A percentile compares a stretch with the other conserved stretches of the same genome.
These are phyloP conservation scores for Hanseniaspora lachancei DNA, from an alignment of 805 yeast species.

Conservation along the genomic window DNA sequence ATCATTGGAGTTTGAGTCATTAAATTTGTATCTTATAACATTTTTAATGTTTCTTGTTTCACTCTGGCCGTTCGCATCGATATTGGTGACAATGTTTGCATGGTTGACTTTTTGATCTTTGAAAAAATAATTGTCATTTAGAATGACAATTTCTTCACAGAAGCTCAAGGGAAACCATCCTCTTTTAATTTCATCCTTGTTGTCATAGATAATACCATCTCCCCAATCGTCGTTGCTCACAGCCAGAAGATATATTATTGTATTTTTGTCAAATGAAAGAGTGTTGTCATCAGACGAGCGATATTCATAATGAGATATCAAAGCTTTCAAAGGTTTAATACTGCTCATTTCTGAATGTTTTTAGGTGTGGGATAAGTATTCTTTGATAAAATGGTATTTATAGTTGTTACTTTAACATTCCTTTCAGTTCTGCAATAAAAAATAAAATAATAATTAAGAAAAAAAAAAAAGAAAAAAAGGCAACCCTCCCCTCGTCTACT, in stretches of 20 bases:
- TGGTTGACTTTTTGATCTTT: background rate
- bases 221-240: slow-evolving; percentile 44
- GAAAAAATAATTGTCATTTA: slow-evolving; percentile 4
- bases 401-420: too few species aligned
- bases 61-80: background rate
- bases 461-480: too few species aligned
- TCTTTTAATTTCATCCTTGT: slow-evolving; percentile 28
- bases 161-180: slow-evolving; percentile 80
- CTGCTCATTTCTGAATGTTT: background rate
- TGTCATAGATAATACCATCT: slow-evolving; percentile 50
- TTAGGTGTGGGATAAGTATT: background rate
- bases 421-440: too few species aligned
- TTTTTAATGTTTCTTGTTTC: background rate
- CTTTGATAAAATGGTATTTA: too few species aligned
- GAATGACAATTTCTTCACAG: slow-evolving; percentile 11
- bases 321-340: slow-evolving; percentile 17
- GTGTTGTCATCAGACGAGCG: background rate
- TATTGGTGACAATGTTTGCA: background rate
- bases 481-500: too few species aligned
- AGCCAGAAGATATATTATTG: slow-evolving; percentile 50
- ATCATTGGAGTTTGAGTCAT: background rate
- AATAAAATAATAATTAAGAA: too few species aligned
- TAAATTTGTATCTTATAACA: slow-evolving; percentile 11
- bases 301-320: slow-evolving; percentile 17
- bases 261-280: slow-evolving; percentile 37